These are phyloP conservation scores for Didymella segeticola DNA, from an alignment of 2,329 filamentous ascomycete genomes.

Conservation along the genomic window DNA sequence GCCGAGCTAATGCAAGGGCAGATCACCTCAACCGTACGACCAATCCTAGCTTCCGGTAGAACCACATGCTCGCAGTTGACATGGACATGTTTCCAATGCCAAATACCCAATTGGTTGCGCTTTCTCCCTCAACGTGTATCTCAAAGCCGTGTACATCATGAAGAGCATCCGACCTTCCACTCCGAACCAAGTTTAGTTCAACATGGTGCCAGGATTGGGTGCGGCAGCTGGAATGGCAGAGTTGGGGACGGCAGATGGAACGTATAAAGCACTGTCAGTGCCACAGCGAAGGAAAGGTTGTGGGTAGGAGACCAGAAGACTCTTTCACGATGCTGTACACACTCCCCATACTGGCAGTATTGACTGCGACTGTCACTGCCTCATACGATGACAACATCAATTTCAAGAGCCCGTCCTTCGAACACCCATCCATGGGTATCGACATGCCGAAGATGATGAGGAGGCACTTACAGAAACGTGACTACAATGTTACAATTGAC, in stretches of 20 bases:
- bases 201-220: background rate
- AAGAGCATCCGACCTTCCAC: slow-evolving; percentile 3
- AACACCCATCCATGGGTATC: slow-evolving; percentile 67
- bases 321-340: background rate
- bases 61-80: slow-evolving; percentile 7
- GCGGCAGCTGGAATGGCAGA: background rate
- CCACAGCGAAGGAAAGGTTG: background rate
- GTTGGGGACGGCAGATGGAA: background rate
- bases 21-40: slow-evolving; percentile 2
- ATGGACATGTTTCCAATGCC: slow-evolving; percentile 5
- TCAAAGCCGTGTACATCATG: slow-evolving; percentile 11
- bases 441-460: slow-evolving; percentile 65
- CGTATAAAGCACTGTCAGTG: background rate
- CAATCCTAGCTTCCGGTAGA: slow-evolving; percentile 1
- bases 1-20: slow-evolving; percentile 4
- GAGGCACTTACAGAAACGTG: slow-evolving; percentile 41
- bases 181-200: slow-evolving; percentile 8
- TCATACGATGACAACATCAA: slow-evolving; percentile 60
- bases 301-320: background rate
- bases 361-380: slow-evolving; percentile 5
- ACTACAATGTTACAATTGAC: slow-evolving; percentile 18
- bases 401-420: slow-evolving; percentile 68
- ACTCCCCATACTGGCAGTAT: background rate
- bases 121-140: background rate
- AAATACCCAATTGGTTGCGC: background rate